Evolutionary conservation across 1,139 yeast genomes (phyloP).

Genomic region (Taiozyma sp.): DNA sequence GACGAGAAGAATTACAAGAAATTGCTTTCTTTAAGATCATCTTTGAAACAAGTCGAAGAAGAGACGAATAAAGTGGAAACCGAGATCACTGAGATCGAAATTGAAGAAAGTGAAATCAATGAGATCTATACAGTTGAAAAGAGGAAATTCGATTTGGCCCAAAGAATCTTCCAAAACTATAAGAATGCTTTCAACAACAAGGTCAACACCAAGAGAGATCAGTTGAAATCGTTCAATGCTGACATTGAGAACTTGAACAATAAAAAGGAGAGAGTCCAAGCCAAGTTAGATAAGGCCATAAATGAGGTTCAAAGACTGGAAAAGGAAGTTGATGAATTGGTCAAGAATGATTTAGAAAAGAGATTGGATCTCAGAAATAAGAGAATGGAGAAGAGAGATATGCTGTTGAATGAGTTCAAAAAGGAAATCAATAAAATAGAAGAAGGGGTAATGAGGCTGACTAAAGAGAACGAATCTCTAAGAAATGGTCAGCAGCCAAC

Average conservation of each 20-base stretch:
- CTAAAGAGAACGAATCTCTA: slow-evolving; percentile 5
- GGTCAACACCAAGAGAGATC: slow-evolving; percentile 19
- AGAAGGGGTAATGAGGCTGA: slow-evolving; percentile 9
- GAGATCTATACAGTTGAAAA: slow-evolving; percentile 36
- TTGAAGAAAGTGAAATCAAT: slow-evolving; percentile 32
- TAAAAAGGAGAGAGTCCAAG: slow-evolving; percentile 32
- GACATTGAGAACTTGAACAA: slow-evolving; percentile 30
- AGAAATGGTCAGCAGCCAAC: slow-evolving; percentile 6
- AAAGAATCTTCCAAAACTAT: slow-evolving; percentile 30
- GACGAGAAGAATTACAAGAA: slow-evolving; percentile 42
- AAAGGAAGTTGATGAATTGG: slow-evolving; percentile 29
- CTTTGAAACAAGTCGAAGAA: slow-evolving; percentile 36
- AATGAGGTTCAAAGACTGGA: slow-evolving; percentile 24
- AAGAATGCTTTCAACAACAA: slow-evolving; percentile 27
- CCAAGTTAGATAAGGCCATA: slow-evolving; percentile 27
- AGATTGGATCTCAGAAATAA: slow-evolving; percentile 24
- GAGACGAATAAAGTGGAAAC: slow-evolving; percentile 34
- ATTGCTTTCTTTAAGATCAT: slow-evolving; percentile 35
- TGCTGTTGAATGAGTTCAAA: slow-evolving; percentile 21
- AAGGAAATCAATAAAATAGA: slow-evolving; percentile 22
- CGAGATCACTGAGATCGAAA: slow-evolving; percentile 27
- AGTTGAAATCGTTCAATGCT: slow-evolving; percentile 24
- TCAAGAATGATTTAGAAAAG: slow-evolving; percentile 25
- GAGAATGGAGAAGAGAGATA: slow-evolving; percentile 26
- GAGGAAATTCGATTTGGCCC: slow-evolving; percentile 32